Base-by-base conservation (phyloP, 1,284 basidiomycete species). In the Cryptococcus sp. region DNA sequence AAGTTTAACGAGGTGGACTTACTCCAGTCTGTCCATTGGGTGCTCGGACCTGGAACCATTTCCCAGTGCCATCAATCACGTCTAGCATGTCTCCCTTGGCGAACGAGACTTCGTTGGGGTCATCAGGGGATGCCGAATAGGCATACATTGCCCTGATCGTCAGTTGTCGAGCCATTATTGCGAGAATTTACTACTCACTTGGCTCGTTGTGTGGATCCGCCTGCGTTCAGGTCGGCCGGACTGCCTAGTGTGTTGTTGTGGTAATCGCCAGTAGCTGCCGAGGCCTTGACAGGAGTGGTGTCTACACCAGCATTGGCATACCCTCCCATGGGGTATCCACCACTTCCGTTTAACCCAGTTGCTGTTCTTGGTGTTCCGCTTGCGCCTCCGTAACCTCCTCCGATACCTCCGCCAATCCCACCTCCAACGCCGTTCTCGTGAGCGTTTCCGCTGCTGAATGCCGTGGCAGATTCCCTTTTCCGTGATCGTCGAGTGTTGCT, bases 31-130 rank as follows among this genome's bases (percentile, higher is more conserved):
- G 78, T 46, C 92, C 94, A 66, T 90, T 86, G 14, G 81, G 71
- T 73, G 89, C 97, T 66, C 80, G 85, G 43, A 91, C 91, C 73
- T 94, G 91, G 90, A 90, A 98, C 90, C 90, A 93, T 74, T 92
- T 92, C 49, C 90, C 91, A n/a, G 65, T 67, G 73, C 90, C 93
- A 77, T 98, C 96, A 48, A 94, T 76, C 57, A 98, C 89, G 54
- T 98, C 92, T 59, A 98, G 82, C 40, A 92, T 81, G 70, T 98
- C 94, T 48, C 91, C 91, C 74, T 98, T 98, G 52, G 79, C 72
- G 74, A 98, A 98, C 43, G 88, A 89, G 46, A 98, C 88, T 77
- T 98, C 96, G 67, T 91, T 96, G 9, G 93, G 90, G 75, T 98
- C 94, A 59, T 98, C 92, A 18, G 88, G 80, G 9, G 87, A 91